Evolutionary conservation across 108 stramenopile species (phyloP).

Genomic region (Mayamaea pseudoterrestris): DNA sequence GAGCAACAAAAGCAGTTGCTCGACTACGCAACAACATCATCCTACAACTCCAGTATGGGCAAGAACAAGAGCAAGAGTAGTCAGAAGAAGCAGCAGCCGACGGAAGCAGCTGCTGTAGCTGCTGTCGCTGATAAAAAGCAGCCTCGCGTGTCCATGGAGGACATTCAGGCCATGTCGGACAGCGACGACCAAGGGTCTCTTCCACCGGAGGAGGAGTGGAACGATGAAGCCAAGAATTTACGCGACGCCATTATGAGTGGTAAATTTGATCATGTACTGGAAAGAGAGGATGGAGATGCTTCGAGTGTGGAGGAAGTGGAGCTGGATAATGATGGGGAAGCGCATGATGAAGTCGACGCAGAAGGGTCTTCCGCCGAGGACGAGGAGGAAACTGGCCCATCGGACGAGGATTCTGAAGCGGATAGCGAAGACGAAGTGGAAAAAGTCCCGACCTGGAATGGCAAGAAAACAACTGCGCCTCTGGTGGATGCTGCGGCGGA

Average conservation of each 20-base stretch:
- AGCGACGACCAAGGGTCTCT: slow-evolving; percentile 26
- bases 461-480: neutral
- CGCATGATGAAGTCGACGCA: slow-evolving; percentile 28
- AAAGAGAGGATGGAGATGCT: slow-evolving; percentile 19
- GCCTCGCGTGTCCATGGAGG: slow-evolving; percentile 16
- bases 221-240: slow-evolving; percentile 42
- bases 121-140: slow-evolving; percentile 6
- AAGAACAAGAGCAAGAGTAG: neutral
- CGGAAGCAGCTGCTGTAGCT: too few species aligned
- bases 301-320: slow-evolving; percentile 30
- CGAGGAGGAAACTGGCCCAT: neutral
- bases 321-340: slow-evolving; percentile 33
- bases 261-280: slow-evolving; percentile 27
- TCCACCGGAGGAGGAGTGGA: slow-evolving; percentile 31
- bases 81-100: neutral
- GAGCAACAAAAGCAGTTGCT: too few species aligned
- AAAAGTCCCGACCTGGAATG: neutral
- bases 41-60: neutral
- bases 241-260: slow-evolving; percentile 30
- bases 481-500: neutral
- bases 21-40: too few species aligned
- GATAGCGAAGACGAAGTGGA: slow-evolving; percentile 6
- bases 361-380: slow-evolving; percentile 13
- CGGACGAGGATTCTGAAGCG: neutral
- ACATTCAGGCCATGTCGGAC: slow-evolving; percentile 35